phyloP scores from a whole-genome alignment of 2,329 filamentous ascomycete genomes.

The Arthrobotrys iridis region DNA sequence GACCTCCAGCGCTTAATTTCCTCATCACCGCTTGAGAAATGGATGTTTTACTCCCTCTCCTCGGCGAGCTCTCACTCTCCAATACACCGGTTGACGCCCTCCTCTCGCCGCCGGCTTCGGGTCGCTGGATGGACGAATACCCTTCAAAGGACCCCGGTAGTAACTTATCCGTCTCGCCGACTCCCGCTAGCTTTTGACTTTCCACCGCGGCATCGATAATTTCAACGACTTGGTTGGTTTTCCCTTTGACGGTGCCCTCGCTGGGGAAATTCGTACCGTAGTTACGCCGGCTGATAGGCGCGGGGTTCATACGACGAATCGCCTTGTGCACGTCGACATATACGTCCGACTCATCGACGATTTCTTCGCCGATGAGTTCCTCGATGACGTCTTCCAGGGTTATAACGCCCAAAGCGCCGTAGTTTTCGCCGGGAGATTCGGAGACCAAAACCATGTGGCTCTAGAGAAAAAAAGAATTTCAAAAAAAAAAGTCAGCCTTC shows the following conservation, averaged over 20 bases:
- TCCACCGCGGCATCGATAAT: slow-evolving; percentile 63
- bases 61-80: slow-evolving; percentile 62
- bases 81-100: slow-evolving; percentile 61
- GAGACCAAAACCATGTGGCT: slow-evolving; percentile 94
- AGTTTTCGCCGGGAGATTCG: slow-evolving; percentile 86
- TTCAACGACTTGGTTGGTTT: slow-evolving; percentile 60
- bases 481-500: background rate
- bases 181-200: slow-evolving; percentile 12
- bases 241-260: slow-evolving; percentile 57
- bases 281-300: slow-evolving; percentile 62
- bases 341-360: slow-evolving; percentile 98
- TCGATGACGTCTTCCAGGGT: slow-evolving; percentile 98
- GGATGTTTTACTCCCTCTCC: slow-evolving; percentile 33
- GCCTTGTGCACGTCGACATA: slow-evolving; percentile 99
- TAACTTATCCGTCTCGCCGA: slow-evolving; percentile 36
- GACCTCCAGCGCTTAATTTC: slow-evolving; percentile 48
- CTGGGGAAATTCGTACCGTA: slow-evolving; percentile 53
- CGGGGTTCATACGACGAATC: slow-evolving; percentile 85
- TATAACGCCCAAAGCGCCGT: slow-evolving; percentile 89
- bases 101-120: slow-evolving; percentile 13
- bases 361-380: slow-evolving; percentile 98
- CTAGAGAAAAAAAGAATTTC: slow-evolving; percentile 64
- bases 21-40: slow-evolving; percentile 56
- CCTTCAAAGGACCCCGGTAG: slow-evolving; percentile 1
- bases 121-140: slow-evolving; percentile 9